These are phyloP conservation scores for Nicotiana undulata DNA, from an alignment of 257 asterid species.

Conservation along the genomic window DNA sequence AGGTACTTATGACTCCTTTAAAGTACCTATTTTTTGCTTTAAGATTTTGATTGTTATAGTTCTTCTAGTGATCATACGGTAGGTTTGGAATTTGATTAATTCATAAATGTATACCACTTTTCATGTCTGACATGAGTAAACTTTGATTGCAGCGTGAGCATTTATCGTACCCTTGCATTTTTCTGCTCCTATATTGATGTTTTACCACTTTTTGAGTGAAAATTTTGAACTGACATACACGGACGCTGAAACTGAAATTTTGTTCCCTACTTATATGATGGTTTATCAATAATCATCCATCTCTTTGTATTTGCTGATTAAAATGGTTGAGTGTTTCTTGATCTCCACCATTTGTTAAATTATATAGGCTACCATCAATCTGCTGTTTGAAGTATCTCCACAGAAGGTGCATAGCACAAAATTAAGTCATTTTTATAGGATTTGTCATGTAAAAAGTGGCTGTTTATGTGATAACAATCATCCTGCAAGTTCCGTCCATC, in stretches of 20 bases:
- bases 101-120: background rate
- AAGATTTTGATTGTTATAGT: background rate
- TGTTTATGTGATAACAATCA: background rate
- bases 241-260: background rate
- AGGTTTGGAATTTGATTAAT: background rate
- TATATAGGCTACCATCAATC: background rate
- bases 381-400: background rate
- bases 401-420: too few relatives aligned
- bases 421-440: too few relatives aligned
- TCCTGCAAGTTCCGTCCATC: background rate
- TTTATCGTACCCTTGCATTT: background rate
- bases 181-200: background rate
- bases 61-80: background rate
- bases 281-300: background rate
- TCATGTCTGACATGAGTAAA: background rate
- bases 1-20: constrained; percentile 30
- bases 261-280: background rate
- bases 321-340: background rate
- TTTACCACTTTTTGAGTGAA: background rate
- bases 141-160: background rate
- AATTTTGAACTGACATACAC: background rate
- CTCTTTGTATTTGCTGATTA: background rate
- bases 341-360: background rate
- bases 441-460: background rate
- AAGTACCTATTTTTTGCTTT: background rate